Conservation (phyloP, 108 stramenopile genomes). For the Chaetoceros tenuissimus region DNA sequence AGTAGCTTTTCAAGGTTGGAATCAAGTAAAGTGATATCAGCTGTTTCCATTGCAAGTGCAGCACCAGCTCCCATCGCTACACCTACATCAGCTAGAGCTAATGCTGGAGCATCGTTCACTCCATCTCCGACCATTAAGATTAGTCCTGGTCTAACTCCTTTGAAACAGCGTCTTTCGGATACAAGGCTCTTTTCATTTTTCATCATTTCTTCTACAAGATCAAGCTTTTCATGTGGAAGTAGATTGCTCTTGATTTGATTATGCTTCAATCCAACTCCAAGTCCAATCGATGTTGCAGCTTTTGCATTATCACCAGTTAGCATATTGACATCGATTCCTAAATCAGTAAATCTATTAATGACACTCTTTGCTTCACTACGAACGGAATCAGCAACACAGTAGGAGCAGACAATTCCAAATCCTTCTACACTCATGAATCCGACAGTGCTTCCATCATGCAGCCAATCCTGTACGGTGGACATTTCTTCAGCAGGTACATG, state of each 20-base stretch:
- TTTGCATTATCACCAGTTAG: too few species aligned
- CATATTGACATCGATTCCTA: conserved; percentile 78
- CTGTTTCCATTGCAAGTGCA: conserved; percentile 90
- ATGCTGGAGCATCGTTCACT: conserved; percentile 94
- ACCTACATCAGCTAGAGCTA: conserved; percentile 87
- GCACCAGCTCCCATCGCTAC: conserved; percentile 96
- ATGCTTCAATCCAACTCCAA: conserved; percentile 51
- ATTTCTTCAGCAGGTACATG: conserved; percentile 13
- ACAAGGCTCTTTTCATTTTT: conserved; percentile 7
- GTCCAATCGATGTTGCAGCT: conserved; percentile 79
- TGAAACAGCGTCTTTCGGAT: too few species aligned
- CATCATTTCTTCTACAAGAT: conserved; percentile 24
- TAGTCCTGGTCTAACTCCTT: conserved; percentile 9
- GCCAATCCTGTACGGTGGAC: conserved; percentile 39
- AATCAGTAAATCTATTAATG: conserved; percentile 40
- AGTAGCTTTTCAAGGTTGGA: conserved; percentile 60
- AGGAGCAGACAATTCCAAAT: conserved; percentile 64
- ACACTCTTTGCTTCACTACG: conserved; percentile 46
- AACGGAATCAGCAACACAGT: conserved; percentile 62
- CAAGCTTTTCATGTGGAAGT: too few species aligned
- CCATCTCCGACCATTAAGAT: conserved; percentile 93
- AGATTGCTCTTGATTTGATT: too few species aligned
- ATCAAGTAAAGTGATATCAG: conserved; percentile 73
- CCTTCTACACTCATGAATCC: conserved; percentile 67
- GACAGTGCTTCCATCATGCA: conserved; percentile 36